phyloP scores from a whole-genome alignment of 2,329 filamentous ascomycete species.

The Alternaria incomplexa region DNA sequence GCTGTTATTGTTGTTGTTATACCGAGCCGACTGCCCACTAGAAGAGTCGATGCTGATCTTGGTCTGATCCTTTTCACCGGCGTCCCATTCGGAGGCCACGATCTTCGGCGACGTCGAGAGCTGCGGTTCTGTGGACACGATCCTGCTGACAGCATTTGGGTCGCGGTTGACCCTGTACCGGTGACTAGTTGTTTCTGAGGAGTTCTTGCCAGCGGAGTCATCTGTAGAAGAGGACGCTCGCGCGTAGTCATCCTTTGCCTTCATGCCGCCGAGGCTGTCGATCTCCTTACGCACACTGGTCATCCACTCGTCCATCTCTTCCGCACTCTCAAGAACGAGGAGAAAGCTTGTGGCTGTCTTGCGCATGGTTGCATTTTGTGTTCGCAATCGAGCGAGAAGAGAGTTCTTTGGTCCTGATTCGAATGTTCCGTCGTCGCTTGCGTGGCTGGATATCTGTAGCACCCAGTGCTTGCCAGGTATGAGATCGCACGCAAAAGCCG shows the following conservation, averaged over 20 bases:
- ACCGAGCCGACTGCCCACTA: conserved; percentile 35
- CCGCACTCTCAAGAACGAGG: conserved; percentile 73
- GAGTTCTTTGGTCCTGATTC: conserved; percentile 59
- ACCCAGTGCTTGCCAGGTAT: conserved; percentile 84
- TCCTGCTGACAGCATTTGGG: conserved; percentile 36
- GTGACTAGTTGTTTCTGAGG: conserved; percentile 42
- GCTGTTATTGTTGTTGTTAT: conserved; percentile 31
- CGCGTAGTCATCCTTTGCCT: conserved; percentile 43
- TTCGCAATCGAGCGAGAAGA: conserved; percentile 68
- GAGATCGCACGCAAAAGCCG: conserved; percentile 79
- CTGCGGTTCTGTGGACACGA: conserved; percentile 44
- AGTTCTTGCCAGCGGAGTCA: conserved; percentile 28
- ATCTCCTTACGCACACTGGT: conserved; percentile 71
- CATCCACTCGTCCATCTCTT: conserved; percentile 81
- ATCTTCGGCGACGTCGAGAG: conserved; percentile 38
- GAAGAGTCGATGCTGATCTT: conserved; percentile 38
- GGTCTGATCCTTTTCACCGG: conserved; percentile 31
- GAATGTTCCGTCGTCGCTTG: conserved; percentile 63
- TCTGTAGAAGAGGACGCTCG: conserved; percentile 38
- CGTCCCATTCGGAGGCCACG: conserved; percentile 42
- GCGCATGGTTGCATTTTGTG: conserved; percentile 62
- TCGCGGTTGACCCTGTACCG: conserved; percentile 47
- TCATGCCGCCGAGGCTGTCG: conserved; percentile 71
- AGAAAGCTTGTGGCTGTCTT: conserved; percentile 68
- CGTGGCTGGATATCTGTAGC: conserved; percentile 72